A percentile compares a stretch with the other conserved stretches of the same genome.
Evolutionary conservation across 1,284 basidiomycete species (phyloP).

Genomic region (Vanrija humicola): DNA sequence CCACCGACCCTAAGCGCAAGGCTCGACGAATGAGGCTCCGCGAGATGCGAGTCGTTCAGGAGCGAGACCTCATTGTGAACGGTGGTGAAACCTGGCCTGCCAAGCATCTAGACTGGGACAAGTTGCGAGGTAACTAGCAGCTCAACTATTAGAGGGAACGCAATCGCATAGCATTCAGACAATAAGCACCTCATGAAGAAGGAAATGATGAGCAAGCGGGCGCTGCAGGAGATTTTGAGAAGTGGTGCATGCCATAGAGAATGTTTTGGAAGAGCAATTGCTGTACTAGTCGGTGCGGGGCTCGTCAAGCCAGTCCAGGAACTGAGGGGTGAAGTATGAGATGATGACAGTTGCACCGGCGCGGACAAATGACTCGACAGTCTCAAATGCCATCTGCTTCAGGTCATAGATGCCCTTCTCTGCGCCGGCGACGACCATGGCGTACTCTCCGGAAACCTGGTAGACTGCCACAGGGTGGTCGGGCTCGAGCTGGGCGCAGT

Average conservation of each 20-base stretch:
- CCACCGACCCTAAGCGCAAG: slow-evolving; percentile 60
- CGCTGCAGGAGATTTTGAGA: background rate
- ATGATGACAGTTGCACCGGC: slow-evolving; percentile 88
- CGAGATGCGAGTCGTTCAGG: slow-evolving; percentile 75
- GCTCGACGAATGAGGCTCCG: slow-evolving; percentile 70
- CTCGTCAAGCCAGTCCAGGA: slow-evolving; percentile 80
- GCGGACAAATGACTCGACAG: slow-evolving; percentile 79
- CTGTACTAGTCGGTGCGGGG: background rate
- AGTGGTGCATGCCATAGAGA: background rate
- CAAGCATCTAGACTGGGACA: slow-evolving; percentile 31
- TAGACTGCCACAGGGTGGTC: slow-evolving; percentile 92
- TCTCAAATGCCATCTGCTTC: slow-evolving; percentile 90
- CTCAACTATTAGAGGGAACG: too few relatives aligned
- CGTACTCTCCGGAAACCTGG: slow-evolving; percentile 94
- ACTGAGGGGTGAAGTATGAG: slow-evolving; percentile 93
- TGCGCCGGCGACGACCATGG: slow-evolving; percentile 93
- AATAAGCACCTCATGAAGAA: background rate
- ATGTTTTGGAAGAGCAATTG: background rate
- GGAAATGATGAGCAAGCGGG: background rate
- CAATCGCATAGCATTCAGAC: too few relatives aligned
- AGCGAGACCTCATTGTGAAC: slow-evolving; percentile 51
- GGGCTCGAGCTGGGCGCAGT: slow-evolving; percentile 74
- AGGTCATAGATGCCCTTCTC: slow-evolving; percentile 88
- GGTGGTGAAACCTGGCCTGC: slow-evolving; percentile 38
- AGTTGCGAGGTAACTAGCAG: too few relatives aligned